Evolutionary conservation across 2,329 filamentous ascomycete species (phyloP).

Genomic region (Fusarium camptoceras): DNA sequence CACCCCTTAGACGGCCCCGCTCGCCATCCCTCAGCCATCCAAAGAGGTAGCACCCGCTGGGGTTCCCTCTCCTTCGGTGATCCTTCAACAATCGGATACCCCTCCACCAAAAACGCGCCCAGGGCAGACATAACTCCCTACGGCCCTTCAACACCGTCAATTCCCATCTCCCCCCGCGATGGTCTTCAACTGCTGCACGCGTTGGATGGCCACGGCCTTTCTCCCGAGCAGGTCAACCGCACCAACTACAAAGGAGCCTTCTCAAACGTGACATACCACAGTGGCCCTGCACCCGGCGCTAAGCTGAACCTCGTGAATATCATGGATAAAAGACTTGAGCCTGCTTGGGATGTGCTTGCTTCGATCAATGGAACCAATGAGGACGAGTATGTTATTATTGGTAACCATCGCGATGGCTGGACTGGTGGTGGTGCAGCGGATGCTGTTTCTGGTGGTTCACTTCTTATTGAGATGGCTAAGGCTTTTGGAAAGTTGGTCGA

Average conservation of each 20-base stretch:
- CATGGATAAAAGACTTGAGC: constrained; percentile 30
- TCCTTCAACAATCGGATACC: constrained; percentile 38
- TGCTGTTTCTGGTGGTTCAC: constrained; percentile 62
- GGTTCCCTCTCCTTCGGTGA: constrained; percentile 36
- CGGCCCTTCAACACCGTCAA: constrained; percentile 29
- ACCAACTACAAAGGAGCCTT: constrained; percentile 35
- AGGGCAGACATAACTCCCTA: constrained; percentile 27
- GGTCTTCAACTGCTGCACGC: constrained; percentile 23
- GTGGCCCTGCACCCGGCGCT: constrained; percentile 26
- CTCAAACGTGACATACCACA: constrained; percentile 28
- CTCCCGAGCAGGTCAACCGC: constrained; percentile 11
- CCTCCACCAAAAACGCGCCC: constrained; percentile 32
- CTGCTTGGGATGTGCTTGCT: constrained; percentile 53
- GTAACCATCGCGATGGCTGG: constrained; percentile 67
- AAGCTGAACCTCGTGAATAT: constrained; percentile 16
- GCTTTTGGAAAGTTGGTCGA: constrained; percentile 60
- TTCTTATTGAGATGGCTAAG: constrained; percentile 62
- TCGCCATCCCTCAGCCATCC: constrained; percentile 33
- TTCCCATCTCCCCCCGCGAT: constrained; percentile 30
- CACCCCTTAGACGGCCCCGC: constrained; percentile 19
- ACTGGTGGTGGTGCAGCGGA: constrained; percentile 64
- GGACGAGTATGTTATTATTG: constrained; percentile 59
- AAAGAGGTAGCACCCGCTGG: constrained; percentile 36
- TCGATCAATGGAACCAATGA: constrained; percentile 56
- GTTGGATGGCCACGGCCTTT: constrained; percentile 16